A percentile compares a stretch with the other conserved stretches of the same genome.
Conservation (phyloP, 441 rosid genomes). For the Corymbia citriodora region DNA sequence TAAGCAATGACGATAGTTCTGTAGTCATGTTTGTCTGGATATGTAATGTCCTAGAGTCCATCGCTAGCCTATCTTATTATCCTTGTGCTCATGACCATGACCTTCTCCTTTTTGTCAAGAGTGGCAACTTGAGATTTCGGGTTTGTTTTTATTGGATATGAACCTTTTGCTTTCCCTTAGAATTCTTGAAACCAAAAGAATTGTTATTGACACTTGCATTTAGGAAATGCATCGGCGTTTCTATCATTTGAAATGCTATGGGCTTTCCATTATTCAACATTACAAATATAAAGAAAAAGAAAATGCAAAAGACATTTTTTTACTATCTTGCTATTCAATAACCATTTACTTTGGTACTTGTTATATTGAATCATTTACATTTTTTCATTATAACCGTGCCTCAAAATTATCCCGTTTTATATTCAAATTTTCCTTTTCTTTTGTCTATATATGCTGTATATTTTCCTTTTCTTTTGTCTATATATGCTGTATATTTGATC, state of each 20-base stretch:
- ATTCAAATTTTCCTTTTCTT: background rate
- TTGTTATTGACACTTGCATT: background rate
- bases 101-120: background rate
- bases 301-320: background rate
- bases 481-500: background rate
- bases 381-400: background rate
- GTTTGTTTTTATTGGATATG: no score
- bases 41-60: background rate
- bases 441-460: background rate
- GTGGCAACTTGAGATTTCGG: background rate
- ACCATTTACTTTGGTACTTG: background rate
- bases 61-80: no score
- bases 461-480: background rate
- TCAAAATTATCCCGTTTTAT: background rate
- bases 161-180: background rate
- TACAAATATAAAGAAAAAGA: no score
- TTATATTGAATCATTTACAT: background rate
- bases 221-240: background rate
- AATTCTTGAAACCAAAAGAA: no score
- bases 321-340: background rate
- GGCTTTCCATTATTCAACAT: background rate
- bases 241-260: background rate
- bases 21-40: background rate
- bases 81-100: no score
- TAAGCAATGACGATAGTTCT: background rate